phyloP scores from a whole-genome alignment of 1,284 basidiomycete genomes.

The Uromyces viciae-fabae region DNA sequence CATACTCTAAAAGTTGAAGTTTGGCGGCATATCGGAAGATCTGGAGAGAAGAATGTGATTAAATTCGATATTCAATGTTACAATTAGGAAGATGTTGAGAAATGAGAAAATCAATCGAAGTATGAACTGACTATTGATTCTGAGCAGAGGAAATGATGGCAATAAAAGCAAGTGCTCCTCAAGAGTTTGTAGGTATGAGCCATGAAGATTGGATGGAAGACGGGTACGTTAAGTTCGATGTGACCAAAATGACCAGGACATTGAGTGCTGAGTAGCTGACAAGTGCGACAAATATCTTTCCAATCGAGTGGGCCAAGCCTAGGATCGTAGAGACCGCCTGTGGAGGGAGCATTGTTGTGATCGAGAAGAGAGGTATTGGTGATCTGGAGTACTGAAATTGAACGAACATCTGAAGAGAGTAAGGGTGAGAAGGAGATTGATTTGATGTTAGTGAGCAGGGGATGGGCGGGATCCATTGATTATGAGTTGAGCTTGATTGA shows the following conservation, averaged over 20 bases:
- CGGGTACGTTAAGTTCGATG: slow-evolving; percentile 89
- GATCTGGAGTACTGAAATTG: slow-evolving; percentile 95
- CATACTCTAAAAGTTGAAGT: slow-evolving; percentile 81
- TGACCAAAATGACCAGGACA: slow-evolving; percentile 99
- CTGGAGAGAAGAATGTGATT: slow-evolving; percentile 57
- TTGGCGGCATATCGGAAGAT: slow-evolving; percentile 79
- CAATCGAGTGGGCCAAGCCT: slow-evolving; percentile 83
- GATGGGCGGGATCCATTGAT: slow-evolving; percentile 85
- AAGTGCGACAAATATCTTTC: slow-evolving; percentile 88
- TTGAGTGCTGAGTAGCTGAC: slow-evolving; percentile 80
- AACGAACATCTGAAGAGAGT: slow-evolving; percentile 79
- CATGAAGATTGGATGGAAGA: slow-evolving; percentile 97
- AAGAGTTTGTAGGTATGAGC: slow-evolving; percentile 82
- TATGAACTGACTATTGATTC: slow-evolving; percentile 66
- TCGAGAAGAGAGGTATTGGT: slow-evolving; percentile 89
- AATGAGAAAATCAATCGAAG: not conserved
- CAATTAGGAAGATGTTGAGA: not conserved
- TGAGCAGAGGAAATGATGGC: slow-evolving; percentile 83
- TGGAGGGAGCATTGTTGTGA: slow-evolving; percentile 85
- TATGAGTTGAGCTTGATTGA: no score
- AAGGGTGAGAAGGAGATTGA: slow-evolving; percentile 94
- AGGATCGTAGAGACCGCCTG: slow-evolving; percentile 91
- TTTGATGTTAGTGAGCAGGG: slow-evolving; percentile 76
- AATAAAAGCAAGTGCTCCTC: slow-evolving; percentile 88
- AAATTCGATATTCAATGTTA: slow-evolving; percentile 19